Conservation (phyloP, 2,329 filamentous ascomycete genomes). For the Aspergillus udagawae region DNA sequence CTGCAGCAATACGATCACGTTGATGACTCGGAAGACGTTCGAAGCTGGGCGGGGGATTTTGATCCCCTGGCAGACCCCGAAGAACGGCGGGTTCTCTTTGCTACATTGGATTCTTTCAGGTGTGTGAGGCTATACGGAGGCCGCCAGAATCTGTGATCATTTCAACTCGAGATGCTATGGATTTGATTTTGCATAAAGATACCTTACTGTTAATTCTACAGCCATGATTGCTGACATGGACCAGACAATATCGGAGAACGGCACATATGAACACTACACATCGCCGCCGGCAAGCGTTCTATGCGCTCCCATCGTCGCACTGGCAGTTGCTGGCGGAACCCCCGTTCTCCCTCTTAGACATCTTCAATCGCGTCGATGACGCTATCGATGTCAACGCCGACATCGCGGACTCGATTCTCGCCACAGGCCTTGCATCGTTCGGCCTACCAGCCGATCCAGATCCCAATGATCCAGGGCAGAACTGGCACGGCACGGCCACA, state of each 20-base stretch:
- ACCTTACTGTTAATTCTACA: not conserved
- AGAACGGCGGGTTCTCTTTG: slow-evolving; percentile 74
- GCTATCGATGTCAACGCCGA: slow-evolving; percentile 87
- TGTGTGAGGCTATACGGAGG: slow-evolving; percentile 45
- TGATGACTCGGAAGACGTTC: slow-evolving; percentile 16
- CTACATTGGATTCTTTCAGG: slow-evolving; percentile 84
- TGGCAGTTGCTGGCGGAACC: slow-evolving; percentile 76
- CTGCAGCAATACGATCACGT: slow-evolving; percentile 6
- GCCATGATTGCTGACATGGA: not conserved
- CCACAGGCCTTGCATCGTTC: slow-evolving; percentile 65
- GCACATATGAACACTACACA: slow-evolving; percentile 91
- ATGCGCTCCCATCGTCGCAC: slow-evolving; percentile 77
- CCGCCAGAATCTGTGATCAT: too few relatives aligned
- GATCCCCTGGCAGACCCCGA: slow-evolving; percentile 70
- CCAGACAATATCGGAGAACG: slow-evolving; percentile 75
- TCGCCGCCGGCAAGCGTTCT: slow-evolving; percentile 85
- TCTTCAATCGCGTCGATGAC: slow-evolving; percentile 72
- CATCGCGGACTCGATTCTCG: slow-evolving; percentile 73
- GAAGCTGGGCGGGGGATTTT: slow-evolving; percentile 59
- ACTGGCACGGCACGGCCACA: slow-evolving; percentile 69
- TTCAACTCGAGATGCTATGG: not conserved
- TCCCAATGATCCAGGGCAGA: slow-evolving; percentile 42
- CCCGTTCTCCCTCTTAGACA: slow-evolving; percentile 79
- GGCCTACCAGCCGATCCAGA: slow-evolving; percentile 43
- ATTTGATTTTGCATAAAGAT: not conserved